A percentile compares a stretch with the other conserved stretches of the same genome.
phyloP scores from a whole-genome alignment of 2,329 filamentous ascomycete species.

The Pleomassaria siparia region DNA sequence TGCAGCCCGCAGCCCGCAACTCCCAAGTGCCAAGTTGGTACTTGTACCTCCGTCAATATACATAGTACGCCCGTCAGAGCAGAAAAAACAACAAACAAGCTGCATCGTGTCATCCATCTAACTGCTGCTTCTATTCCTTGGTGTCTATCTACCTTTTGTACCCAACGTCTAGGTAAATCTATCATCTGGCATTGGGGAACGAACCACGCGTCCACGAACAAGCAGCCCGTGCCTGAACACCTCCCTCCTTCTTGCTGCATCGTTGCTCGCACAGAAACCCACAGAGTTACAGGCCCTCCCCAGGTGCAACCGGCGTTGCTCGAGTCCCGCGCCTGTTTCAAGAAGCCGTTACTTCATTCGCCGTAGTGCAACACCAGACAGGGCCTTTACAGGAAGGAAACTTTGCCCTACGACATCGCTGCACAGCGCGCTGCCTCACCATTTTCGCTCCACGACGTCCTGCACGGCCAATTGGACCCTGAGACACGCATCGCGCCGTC shows the following conservation, averaged over 20 bases:
- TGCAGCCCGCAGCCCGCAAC: slow-evolving; percentile 24
- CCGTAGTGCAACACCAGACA: slow-evolving; percentile 18
- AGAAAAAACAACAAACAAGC: not conserved
- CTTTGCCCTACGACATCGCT: slow-evolving; percentile 9
- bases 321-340: slow-evolving; percentile 26
- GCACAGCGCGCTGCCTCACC: slow-evolving; percentile 4
- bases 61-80: no score
- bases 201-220: slow-evolving; percentile 19
- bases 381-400: slow-evolving; percentile 23
- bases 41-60: not conserved
- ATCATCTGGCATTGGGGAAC: slow-evolving; percentile 5
- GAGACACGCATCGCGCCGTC: slow-evolving; percentile 16
- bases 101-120: no score
- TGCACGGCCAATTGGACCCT: slow-evolving; percentile 12
- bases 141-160: no score
- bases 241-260: slow-evolving; percentile 11
- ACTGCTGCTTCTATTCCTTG: no score
- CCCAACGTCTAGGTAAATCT: no score
- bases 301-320: slow-evolving; percentile 24
- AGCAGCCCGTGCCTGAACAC: slow-evolving; percentile 14
- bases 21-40: slow-evolving; percentile 14
- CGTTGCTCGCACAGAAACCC: slow-evolving; percentile 30
- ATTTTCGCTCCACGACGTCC: slow-evolving; percentile 5
- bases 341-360: slow-evolving; percentile 21
- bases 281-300: slow-evolving; percentile 17